phyloP scores from a whole-genome alignment of 306 rosid genomes.

The Ammopiptanthus mongolicus region DNA sequence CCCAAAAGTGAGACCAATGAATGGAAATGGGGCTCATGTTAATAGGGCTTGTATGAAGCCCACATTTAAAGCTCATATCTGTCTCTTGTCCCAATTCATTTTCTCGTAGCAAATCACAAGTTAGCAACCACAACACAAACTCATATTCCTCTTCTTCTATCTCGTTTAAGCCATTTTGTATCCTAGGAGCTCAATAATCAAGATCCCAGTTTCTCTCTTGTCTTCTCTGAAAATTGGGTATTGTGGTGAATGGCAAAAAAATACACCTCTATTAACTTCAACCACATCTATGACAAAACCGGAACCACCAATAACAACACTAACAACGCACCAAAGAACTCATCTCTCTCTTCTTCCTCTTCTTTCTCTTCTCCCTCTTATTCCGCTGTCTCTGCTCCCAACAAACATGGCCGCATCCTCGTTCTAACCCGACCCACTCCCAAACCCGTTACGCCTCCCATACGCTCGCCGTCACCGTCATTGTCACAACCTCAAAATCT shows the following conservation, averaged over 20 bases:
- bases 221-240: not conserved
- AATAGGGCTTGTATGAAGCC: not conserved
- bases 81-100: not conserved
- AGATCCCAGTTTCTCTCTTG: not conserved
- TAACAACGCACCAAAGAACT: constrained; percentile 24
- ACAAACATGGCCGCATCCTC: constrained; percentile 80
- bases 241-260: constrained; percentile 80
- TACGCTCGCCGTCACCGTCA: not conserved
- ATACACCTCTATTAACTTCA: constrained; percentile 69
- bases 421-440: constrained; percentile 64
- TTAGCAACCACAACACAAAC: not conserved
- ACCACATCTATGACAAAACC: constrained; percentile 65
- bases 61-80: not conserved
- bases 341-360: constrained; percentile 25
- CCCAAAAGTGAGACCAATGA: not conserved
- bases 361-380: constrained; percentile 52
- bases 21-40: not conserved
- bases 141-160: not conserved
- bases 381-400: constrained; percentile 57
- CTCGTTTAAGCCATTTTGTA: not conserved
- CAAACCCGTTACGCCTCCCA: constrained; percentile 31
- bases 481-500: constrained; percentile 14
- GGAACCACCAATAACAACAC: not conserved
- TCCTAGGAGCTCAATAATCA: not conserved
- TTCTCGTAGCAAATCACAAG: not conserved